Base-by-base conservation (phyloP, 2,329 filamentous ascomycete species). In the Cadophora luteo-olivacea region DNA sequence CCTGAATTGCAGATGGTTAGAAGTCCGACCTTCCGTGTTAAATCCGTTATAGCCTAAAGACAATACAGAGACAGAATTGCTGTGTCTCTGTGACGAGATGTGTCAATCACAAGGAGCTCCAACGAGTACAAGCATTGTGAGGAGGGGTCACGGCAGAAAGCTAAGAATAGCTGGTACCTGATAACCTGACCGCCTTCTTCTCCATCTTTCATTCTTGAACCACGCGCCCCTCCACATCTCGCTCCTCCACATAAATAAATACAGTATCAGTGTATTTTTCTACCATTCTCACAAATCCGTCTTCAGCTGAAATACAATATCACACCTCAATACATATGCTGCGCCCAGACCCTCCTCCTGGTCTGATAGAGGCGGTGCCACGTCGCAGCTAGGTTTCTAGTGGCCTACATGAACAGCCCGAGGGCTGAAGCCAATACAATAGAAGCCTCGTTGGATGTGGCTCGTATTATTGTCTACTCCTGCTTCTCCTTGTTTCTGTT, bases 291-390 rank as follows among this genome's bases (percentile, higher is more conserved):
- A 16, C 52, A 29, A 29, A 29, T 55, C 29, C 19, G 4, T n/a
- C 52, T n/a, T 33, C 29, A 55, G 29, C 52, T 55, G 51, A 29
- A 29, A 33, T 7, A 33, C 52, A 25, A 19, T 19, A 33, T 32
- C 52, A 33, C 52, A 32, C n/a, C 52, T 55, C 24, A 25, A 55
- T 33, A 29, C 52, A 55, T n/a, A 33, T 55, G 52, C 25, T 55
- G 52, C 52, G 52, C 52, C 52, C 52, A 33, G 52, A 55, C 25
- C 52, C 4, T 55, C 19, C 25, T 54, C 11, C 19, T 33, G 51
- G 52, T 54, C 52, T 55, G 29, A 32, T 55, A 55, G 25, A 22
- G 25, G 52, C 52, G 6, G 52, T 55, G 25, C 29, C 52, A 33
- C 52, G 52, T 55, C 52, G 52, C 52, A 55, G 25, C 29, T 12